A percentile compares a stretch with the other conserved stretches of the same genome.
Evolutionary conservation across 345 rosid genomes (phyloP).

Genomic region (Eucalyptus microcorys): DNA sequence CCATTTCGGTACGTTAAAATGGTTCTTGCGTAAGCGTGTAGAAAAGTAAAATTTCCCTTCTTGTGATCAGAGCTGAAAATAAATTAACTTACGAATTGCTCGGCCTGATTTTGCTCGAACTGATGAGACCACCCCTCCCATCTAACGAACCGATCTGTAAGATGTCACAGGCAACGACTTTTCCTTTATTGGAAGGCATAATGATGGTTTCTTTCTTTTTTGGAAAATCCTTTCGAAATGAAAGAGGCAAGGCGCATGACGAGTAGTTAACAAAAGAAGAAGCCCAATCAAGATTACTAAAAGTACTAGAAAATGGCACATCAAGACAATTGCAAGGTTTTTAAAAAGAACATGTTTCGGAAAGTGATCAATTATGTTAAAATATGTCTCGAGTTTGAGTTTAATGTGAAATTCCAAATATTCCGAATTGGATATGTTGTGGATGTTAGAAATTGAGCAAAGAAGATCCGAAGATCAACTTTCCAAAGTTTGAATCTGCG

Average conservation of each 20-base stretch:
- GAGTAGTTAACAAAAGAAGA: neutral
- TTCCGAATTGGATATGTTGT: too few species aligned
- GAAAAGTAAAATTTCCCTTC: neutral
- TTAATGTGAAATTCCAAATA: too few species aligned
- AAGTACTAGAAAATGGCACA: neutral
- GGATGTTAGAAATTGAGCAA: too few species aligned
- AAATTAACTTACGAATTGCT: neutral
- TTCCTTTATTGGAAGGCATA: neutral
- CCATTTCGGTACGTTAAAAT: neutral
- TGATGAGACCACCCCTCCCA: neutral
- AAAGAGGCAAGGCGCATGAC: fast-evolving
- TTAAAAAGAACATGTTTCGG: neutral
- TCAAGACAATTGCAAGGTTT: neutral
- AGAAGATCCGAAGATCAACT: too few species aligned
- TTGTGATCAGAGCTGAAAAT: neutral
- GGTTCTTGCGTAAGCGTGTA: neutral
- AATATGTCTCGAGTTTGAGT: too few species aligned
- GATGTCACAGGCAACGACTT: neutral
- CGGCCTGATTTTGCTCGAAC: neutral
- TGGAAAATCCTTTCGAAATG: neutral
- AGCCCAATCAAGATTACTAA: neutral
- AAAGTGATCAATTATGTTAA: too few species aligned
- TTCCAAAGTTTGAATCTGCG: too few species aligned
- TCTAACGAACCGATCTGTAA: fast-evolving
- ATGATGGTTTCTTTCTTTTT: neutral